Conservation (phyloP, 768 basidiomycete genomes). For the Boletus pseudopeckii region DNA sequence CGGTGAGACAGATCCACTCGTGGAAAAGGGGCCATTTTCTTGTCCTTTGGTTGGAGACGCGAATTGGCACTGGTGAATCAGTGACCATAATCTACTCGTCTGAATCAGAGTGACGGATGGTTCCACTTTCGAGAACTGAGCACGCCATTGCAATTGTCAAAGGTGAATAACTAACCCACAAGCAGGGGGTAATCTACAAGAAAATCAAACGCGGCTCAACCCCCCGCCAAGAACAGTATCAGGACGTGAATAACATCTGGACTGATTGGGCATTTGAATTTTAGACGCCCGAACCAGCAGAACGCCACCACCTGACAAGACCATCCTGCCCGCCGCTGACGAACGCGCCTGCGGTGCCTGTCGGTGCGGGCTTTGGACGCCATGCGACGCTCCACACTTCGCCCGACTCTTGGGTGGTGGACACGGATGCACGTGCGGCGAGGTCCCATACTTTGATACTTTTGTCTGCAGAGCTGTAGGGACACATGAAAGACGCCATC, state of each 20-base stretch:
- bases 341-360: conserved; percentile 57
- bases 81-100: background rate
- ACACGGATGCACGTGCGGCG: conserved; percentile 66
- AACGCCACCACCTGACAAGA: conserved; percentile 71
- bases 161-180: background rate
- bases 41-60: no score
- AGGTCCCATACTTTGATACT: conserved; percentile 88
- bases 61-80: background rate
- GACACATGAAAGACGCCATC: background rate
- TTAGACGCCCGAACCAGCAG: conserved; percentile 48
- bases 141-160: background rate
- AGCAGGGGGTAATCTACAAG: background rate
- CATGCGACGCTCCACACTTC: conserved; percentile 86
- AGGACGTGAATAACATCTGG: background rate
- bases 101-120: background rate
- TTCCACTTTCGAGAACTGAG: background rate
- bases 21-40: background rate
- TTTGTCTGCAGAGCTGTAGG: conserved; percentile 73
- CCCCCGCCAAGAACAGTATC: background rate
- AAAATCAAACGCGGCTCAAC: background rate
- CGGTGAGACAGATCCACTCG: background rate
- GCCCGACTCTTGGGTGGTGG: conserved; percentile 71
- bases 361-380: conserved; percentile 59
- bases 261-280: background rate
- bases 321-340: conserved; percentile 78